phyloP scores from a whole-genome alignment of 371 early-diverging fungal species.

The Lichtheimia ornata region DNA sequence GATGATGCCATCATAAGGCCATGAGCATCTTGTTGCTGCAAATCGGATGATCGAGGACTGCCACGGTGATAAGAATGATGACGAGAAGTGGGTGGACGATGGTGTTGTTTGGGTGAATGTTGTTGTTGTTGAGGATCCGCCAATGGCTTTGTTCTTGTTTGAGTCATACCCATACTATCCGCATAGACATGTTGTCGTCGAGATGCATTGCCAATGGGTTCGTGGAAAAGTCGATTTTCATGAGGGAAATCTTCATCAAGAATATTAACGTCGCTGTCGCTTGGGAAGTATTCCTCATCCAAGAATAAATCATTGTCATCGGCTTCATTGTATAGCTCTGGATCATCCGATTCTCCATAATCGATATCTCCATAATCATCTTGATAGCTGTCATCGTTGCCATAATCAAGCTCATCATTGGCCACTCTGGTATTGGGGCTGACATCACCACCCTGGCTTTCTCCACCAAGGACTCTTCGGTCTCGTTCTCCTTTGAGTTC shows the following conservation, averaged over 20 bases:
- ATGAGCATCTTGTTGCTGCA: slow-evolving; percentile 1
- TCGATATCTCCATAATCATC: slow-evolving; percentile 36
- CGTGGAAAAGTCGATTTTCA: slow-evolving; percentile 15
- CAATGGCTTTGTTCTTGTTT: slow-evolving; percentile 2
- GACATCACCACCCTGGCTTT: slow-evolving; percentile 22
- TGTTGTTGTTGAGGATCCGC: slow-evolving; percentile 4
- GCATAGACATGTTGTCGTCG: neutral
- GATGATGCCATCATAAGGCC: slow-evolving; percentile 9
- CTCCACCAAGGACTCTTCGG: slow-evolving; percentile 13
- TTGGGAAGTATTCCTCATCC: slow-evolving; percentile 33
- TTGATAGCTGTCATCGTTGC: slow-evolving; percentile 28
- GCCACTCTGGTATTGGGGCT: slow-evolving; percentile 10
- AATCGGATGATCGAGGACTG: neutral
- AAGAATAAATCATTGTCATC: slow-evolving; percentile 22
- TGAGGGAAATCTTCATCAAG: slow-evolving; percentile 45
- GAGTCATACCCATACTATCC: neutral
- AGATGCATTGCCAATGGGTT: neutral
- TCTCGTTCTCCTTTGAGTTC: slow-evolving; percentile 71
- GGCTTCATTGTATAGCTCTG: slow-evolving; percentile 27
- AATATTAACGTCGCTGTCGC: slow-evolving; percentile 23
- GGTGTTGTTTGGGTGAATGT: neutral
- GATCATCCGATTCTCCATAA: slow-evolving; percentile 26
- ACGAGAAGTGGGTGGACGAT: neutral
- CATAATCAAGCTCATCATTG: slow-evolving; percentile 14
- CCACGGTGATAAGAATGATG: neutral